These are phyloP conservation scores for Alternaria atra DNA, from an alignment of 2,329 filamentous ascomycete species.

Conservation along the genomic window DNA sequence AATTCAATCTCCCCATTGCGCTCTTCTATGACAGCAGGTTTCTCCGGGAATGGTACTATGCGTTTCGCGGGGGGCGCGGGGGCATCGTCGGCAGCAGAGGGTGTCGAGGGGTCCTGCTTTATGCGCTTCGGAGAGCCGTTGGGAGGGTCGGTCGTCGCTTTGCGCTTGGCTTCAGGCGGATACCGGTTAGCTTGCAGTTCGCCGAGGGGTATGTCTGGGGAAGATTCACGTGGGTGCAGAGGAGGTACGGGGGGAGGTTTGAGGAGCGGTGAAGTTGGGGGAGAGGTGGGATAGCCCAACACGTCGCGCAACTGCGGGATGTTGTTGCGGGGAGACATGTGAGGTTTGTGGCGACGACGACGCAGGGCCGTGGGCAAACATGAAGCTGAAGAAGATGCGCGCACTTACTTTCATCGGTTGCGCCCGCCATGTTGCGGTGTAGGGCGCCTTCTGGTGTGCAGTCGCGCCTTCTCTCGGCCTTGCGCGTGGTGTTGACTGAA, in stretches of 20 bases:
- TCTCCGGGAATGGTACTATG: conserved; percentile 87
- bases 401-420: conserved; percentile 50
- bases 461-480: conserved; percentile 21
- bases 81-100: conserved; percentile 44
- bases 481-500: conserved; percentile 17
- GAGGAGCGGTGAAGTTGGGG: conserved; percentile 12
- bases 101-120: conserved; percentile 47
- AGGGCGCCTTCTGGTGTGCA: conserved; percentile 16
- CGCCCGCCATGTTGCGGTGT: conserved; percentile 42
- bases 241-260: conserved; percentile 8
- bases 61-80: conserved; percentile 60
- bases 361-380: not conserved
- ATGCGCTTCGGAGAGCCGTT: conserved; percentile 69
- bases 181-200: conserved; percentile 24
- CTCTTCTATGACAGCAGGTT: conserved; percentile 93
- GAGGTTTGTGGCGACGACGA: not conserved
- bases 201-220: conserved; percentile 23
- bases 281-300: conserved; percentile 35
- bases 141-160: conserved; percentile 74
- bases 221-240: conserved; percentile 4
- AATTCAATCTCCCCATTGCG: conserved; percentile 95
- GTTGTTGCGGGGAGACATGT: conserved; percentile 19
- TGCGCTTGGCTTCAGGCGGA: conserved; percentile 67
- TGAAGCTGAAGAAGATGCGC: not conserved
- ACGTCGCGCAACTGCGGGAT: conserved; percentile 20